Evolutionary conservation across 2,329 filamentous ascomycete genomes (phyloP).

Genomic region (Thielaviopsis euricoi): DNA sequence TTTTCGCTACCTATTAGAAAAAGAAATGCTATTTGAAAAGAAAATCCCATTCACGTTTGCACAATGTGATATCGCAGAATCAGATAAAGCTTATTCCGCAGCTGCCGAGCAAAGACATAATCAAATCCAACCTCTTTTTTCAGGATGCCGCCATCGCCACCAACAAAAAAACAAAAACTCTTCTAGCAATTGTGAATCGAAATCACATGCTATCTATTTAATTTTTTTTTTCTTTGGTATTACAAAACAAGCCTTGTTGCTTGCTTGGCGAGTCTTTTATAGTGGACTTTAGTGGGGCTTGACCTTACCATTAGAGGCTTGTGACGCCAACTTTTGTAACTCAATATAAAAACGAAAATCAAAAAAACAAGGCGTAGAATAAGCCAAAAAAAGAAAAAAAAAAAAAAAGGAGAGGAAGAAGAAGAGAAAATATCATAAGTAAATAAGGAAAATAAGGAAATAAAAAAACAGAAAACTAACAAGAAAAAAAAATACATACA

Average conservation of each 20-base stretch:
- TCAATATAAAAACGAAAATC: background rate
- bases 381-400: background rate
- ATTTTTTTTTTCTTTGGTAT: background rate
- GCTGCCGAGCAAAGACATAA: background rate
- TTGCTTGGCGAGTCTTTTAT: background rate
- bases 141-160: background rate
- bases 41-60: background rate
- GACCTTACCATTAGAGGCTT: background rate
- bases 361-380: background rate
- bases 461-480: background rate
- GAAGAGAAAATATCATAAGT: too few species aligned
- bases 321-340: background rate
- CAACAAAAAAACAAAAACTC: background rate
- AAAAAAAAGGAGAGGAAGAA: too few species aligned
- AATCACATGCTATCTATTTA: background rate
- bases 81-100: background rate
- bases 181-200: background rate
- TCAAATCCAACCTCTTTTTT: background rate
- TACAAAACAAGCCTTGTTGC: background rate
- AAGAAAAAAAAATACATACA: background rate
- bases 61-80: background rate
- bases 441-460: background rate
- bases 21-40: background rate
- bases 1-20: background rate
- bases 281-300: too few species aligned